Base-by-base conservation (phyloP, 2,329 filamentous ascomycete genomes). In the Talaromyces amestolkiae region DNA sequence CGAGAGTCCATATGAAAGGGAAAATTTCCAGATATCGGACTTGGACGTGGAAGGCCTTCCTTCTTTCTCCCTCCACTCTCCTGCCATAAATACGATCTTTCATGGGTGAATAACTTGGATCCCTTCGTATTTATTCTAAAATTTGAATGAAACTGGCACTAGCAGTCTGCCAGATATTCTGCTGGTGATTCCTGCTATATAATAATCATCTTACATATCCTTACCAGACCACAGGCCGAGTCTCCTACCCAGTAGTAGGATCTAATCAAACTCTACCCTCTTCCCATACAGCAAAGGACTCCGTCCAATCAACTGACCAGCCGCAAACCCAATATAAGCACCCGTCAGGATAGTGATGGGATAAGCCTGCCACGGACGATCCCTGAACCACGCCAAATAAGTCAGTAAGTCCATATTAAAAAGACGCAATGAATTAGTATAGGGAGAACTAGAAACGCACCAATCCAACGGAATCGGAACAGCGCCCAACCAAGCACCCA, bases 351-450 rank as follows among this genome's bases (percentile, higher is more conserved):
- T 91, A 0, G 95, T 99, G 58, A 98, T 89, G 0, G 95, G 95
- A 91, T 94, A 99, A 77, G 90, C 91, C 85, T 99, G 95, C 95
- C 95, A 99, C 71, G 96, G 93, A n/a, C 95, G 88, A 77, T 99
- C 95, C 85, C 84, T 85, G 68, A n/a, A 67, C 35, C 39, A 54
- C 45, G n/a, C 24, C 19, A 58, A 63, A 3, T 8, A 24, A 35
- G 39, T 65, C 49, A 66, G 53, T 37, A 58, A 49, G 22, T 8
- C n/a, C 15, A 37, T 2, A 37, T 37, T 0, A 13, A 22, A 47
- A 17, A 39, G 27, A 27, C 13, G 22, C 35, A 3, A 37, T 11
- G 5, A 54, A 61, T 24, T 39, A 49, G 64, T 39, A 64, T 2
- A 19, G 19, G 19, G 8, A 24, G 35, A 6, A 43, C 22, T 51